Conservation (phyloP, 208 protist genomes). For the Lotmaria passim region DNA sequence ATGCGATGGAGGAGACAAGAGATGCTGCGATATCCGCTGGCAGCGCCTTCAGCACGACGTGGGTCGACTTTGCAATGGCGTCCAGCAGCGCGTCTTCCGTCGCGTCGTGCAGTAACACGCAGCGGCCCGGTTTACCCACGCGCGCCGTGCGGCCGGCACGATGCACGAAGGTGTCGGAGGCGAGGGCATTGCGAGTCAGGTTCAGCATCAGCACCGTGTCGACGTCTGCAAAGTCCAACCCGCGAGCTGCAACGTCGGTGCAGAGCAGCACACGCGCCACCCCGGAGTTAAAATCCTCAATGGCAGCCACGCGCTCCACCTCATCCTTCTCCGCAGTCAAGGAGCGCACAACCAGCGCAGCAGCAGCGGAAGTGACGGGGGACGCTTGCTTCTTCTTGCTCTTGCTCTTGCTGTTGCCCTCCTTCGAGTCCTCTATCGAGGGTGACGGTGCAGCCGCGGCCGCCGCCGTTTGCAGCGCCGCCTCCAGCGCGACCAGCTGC, state of each 20-base stretch:
- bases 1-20: neutral
- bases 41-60: constrained; percentile 63
- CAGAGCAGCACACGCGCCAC: constrained; percentile 91
- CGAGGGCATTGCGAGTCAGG: constrained; percentile 74
- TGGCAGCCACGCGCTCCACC: constrained; percentile 73
- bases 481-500: constrained; percentile 41
- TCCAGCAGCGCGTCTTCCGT: constrained; percentile 50
- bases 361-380: neutral
- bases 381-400: constrained; percentile 22
- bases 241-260: constrained; percentile 94
- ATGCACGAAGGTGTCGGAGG: constrained; percentile 96
- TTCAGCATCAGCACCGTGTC: constrained; percentile 97
- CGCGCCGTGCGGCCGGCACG: constrained; percentile 96
- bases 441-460: neutral
- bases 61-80: constrained; percentile 65
- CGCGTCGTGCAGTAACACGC: constrained; percentile 86
- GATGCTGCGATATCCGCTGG: constrained; percentile 25
- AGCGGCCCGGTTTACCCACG: constrained; percentile 81
- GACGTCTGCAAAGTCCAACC: constrained; percentile 94
- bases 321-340: constrained; percentile 63
- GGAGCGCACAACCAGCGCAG: constrained; percentile 44
- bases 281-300: constrained; percentile 86
- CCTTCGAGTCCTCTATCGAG: neutral
- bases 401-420: constrained; percentile 8
- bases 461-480: constrained; percentile 6